phyloP scores from a whole-genome alignment of 176 grass and related monocot species.

The Cenchrus fungigraminus region DNA sequence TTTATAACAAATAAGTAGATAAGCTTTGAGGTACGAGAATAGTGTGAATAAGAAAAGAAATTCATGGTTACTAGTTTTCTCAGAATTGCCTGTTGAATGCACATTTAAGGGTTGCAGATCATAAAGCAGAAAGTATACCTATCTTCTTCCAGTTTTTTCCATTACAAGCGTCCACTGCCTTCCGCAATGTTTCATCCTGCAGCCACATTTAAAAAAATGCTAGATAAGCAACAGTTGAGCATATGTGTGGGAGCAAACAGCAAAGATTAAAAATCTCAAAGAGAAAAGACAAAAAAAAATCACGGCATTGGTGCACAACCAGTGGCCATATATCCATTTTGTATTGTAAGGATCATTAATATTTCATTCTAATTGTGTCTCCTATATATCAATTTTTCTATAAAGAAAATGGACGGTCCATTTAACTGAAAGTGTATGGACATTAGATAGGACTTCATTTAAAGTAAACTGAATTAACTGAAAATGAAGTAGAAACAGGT shows the following conservation, averaged over 20 bases:
- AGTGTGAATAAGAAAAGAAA: constrained; percentile 12
- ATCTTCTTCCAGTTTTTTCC: constrained; percentile 98
- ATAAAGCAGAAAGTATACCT: constrained; percentile 58
- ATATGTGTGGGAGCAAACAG: background rate
- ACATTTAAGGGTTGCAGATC: constrained; percentile 19
- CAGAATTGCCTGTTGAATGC: constrained; percentile 17
- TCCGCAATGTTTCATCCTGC: constrained; percentile 82
- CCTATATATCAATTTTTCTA: background rate
- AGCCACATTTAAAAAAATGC: constrained; percentile 15
- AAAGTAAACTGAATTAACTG: constrained; percentile 9
- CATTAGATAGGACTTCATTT: background rate
- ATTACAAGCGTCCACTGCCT: constrained; percentile 71
- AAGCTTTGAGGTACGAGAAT: background rate
- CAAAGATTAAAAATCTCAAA: background rate
- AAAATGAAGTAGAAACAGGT: constrained; percentile 1
- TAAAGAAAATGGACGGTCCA: background rate
- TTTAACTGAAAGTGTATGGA: background rate
- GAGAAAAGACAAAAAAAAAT: background rate
- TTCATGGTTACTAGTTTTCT: constrained; percentile 27
- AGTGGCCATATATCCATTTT: background rate
- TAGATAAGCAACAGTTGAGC: background rate
- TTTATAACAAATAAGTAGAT: constrained; percentile 9
- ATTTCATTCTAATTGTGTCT: background rate
- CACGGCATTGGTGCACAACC: background rate
- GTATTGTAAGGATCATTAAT: background rate